These are phyloP conservation scores for Kazachstania sp. DNA, from an alignment of 1,139 yeast species.

Conservation along the genomic window DNA sequence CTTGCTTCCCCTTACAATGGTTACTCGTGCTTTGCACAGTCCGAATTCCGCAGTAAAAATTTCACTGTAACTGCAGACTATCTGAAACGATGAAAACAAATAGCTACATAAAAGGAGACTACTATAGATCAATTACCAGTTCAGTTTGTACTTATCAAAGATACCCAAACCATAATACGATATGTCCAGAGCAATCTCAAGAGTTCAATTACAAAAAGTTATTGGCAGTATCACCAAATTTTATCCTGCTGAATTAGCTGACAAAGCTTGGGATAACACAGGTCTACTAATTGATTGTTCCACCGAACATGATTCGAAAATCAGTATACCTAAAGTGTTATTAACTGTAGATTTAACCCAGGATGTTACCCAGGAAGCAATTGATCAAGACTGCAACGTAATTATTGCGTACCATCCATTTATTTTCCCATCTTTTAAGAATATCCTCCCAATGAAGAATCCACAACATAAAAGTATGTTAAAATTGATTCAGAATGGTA, in stretches of 20 bases:
- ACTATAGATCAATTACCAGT: too few relatives aligned
- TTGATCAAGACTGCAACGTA: slow-evolving; percentile 40
- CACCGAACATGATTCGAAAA: slow-evolving; percentile 13
- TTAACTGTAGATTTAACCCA: slow-evolving; percentile 81
- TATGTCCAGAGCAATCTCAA: slow-evolving; percentile 21
- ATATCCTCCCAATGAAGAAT: slow-evolving; percentile 49
- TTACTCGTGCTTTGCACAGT: too few relatives aligned
- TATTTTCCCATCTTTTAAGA: slow-evolving; percentile 79
- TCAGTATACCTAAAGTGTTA: slow-evolving; percentile 39
- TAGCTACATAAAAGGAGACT: too few relatives aligned
- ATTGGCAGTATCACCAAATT: slow-evolving; percentile 53
- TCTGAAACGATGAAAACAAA: too few relatives aligned
- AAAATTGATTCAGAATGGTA: slow-evolving; percentile 60
- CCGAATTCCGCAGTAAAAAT: too few relatives aligned
- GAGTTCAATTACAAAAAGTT: slow-evolving; percentile 38
- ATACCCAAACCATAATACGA: not conserved
- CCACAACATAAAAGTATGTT: slow-evolving; percentile 78
- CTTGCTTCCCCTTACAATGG: not conserved
- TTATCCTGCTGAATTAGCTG: slow-evolving; percentile 72
- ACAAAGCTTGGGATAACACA: slow-evolving; percentile 86
- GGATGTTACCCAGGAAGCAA: slow-evolving; percentile 79
- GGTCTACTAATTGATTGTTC: slow-evolving; percentile 70
- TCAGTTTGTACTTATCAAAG: too few relatives aligned
- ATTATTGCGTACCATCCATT: slow-evolving; percentile 92
- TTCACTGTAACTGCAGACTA: too few relatives aligned